Base-by-base conservation (phyloP, 2,329 filamentous ascomycete species). In the Epichloe aotearoae region DNA sequence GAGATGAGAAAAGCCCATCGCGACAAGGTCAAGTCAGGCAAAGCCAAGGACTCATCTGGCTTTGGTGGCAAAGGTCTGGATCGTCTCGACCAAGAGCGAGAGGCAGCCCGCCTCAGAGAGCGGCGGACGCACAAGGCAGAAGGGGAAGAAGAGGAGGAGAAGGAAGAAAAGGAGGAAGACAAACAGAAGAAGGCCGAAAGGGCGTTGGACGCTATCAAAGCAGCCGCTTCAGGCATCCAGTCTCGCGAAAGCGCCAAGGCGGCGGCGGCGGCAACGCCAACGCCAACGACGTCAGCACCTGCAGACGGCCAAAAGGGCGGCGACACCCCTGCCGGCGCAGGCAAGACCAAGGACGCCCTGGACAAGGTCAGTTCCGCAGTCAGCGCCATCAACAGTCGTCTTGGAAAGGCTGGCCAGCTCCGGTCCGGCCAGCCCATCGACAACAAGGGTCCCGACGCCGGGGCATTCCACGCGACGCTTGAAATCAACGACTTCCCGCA, bases 401-500 rank as follows among this genome's bases (percentile, higher is more conserved):
- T 98, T 39, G 91, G 88, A 62, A 88, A 88, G 59, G 88, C 88
- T 36, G 90, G 90, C 37, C 86, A 93, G 64, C 83, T 96, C 60
- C 85, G 93, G 53, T 85, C 88, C 4, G 93, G 93, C 14, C 90
- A 95, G 54, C 89, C 93, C 7, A 94, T 96, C 64, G 93, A 98
- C 72, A 98, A 98, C 72, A 96, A 96, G 68, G 93, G 93, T 1
- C 93, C 93, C 1, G 93, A 98, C 66, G 93, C 93, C 3, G 93
- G 93, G 48, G 89, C 90, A 0, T 98, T 89, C 76, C 93, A 98
- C 66, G 90, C 93, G 15, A 97, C 91, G 4, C 76, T 98, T 54
- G 93, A 97, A 68, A 98, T 98, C 79, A 98, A 98, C 68, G 93
- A 98, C 69, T 97, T 97, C 69, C 93, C 93, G 36, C 93, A 98